Conservation (phyloP, 805 yeast genomes). For the Starmerella cellae region DNA sequence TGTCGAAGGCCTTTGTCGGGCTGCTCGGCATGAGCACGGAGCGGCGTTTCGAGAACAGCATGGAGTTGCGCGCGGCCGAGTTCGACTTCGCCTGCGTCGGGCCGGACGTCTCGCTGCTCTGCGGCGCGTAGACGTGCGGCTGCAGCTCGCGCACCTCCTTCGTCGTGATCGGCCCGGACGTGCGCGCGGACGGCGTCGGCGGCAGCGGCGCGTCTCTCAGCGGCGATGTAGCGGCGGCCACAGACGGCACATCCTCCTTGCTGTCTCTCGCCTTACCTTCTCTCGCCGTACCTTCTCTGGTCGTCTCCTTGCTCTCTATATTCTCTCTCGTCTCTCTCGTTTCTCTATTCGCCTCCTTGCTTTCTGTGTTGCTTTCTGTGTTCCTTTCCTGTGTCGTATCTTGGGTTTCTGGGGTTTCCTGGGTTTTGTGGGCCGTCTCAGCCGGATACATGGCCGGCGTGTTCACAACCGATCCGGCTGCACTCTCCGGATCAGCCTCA, state of each 20-base stretch:
- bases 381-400: not conserved
- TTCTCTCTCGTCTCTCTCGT: not conserved
- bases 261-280: constrained; percentile 3
- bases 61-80: constrained; percentile 22
- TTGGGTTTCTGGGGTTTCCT: not conserved
- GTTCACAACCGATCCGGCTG: not conserved
- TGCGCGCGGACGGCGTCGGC: not conserved
- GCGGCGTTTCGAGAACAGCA: constrained; percentile 20
- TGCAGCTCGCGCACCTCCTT: constrained; percentile 14
- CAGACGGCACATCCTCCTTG: constrained; percentile 1
- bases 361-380: not conserved
- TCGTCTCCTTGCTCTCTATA: constrained; percentile 1
- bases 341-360: not conserved
- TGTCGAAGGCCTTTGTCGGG: constrained; percentile 4
- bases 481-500: not conserved
- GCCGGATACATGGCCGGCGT: not conserved
- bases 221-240: not conserved
- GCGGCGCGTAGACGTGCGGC: constrained; percentile 14
- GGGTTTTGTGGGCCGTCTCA: not conserved
- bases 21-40: constrained; percentile 16
- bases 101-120: constrained; percentile 12
- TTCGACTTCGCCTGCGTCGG: constrained; percentile 20
- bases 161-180: not conserved
- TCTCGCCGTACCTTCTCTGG: not conserved
- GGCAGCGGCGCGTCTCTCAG: not conserved